phyloP scores from a whole-genome alignment of 495 filamentous ascomycete species.

The Hypoxylon fuscum region DNA sequence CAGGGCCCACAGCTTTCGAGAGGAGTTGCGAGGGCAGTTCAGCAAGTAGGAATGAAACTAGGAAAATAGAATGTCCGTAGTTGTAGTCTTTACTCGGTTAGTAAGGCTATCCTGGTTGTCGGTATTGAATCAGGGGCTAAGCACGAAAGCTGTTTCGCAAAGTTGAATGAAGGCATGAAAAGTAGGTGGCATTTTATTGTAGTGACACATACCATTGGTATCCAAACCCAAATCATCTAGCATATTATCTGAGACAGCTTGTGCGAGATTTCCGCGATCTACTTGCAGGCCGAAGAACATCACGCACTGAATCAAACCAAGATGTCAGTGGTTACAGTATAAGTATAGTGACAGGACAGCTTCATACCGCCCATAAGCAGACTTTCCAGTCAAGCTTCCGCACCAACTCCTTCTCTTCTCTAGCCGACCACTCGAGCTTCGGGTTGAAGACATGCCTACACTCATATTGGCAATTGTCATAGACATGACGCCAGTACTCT shows the following conservation, averaged over 20 bases:
- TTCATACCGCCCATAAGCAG: conserved; percentile 60
- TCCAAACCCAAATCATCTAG: conserved; percentile 62
- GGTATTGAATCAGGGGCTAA: neutral
- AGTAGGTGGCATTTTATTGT: too few relatives aligned
- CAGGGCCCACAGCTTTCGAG: conserved; percentile 78
- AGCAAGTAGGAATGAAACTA: conserved; percentile 70
- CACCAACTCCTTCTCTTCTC: conserved; percentile 62
- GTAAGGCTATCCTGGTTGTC: conserved; percentile 28
- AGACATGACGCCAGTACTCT: conserved; percentile 43
- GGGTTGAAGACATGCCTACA: conserved; percentile 64
- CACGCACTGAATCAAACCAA: conserved; percentile 39
- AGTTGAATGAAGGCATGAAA: conserved; percentile 1
- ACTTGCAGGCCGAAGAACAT: conserved; percentile 68
- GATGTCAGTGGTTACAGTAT: conserved; percentile 12
- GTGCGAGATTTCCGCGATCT: conserved; percentile 64
- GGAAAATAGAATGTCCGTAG: conserved; percentile 76
- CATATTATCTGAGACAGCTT: conserved; percentile 66
- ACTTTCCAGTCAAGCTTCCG: conserved; percentile 62
- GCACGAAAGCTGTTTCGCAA: too few relatives aligned
- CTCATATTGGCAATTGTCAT: conserved; percentile 50
- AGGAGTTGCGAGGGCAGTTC: conserved; percentile 79
- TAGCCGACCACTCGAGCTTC: conserved; percentile 58
- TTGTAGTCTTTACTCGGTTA: conserved; percentile 64
- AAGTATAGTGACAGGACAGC: conserved; percentile 19
- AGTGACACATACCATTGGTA: conserved; percentile 60